Conservation (phyloP, 73 alveolate genomes). For the Halteria grandinella region DNA sequence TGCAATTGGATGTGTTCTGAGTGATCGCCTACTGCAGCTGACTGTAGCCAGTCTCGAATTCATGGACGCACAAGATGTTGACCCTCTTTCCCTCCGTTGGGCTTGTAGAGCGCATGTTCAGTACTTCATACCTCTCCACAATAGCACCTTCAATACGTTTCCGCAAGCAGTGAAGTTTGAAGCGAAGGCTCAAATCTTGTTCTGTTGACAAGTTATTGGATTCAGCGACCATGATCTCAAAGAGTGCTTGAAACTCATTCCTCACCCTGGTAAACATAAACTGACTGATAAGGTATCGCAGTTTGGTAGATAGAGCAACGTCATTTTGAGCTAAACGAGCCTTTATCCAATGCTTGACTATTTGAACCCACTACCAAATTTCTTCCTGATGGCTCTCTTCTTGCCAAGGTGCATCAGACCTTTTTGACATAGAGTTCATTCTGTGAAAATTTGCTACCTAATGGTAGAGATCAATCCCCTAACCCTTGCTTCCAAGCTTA, state of each 20-base stretch:
- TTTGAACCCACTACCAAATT: not conserved
- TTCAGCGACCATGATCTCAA: slow-evolving; percentile 24
- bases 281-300: not conserved
- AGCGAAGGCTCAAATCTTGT: not conserved
- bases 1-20: slow-evolving; percentile 17
- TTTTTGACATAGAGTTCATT: not conserved
- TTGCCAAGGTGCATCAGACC: not conserved
- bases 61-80: slow-evolving; percentile 14
- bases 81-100: not conserved
- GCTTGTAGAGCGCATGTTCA: no score
- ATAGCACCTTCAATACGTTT: slow-evolving; percentile 26
- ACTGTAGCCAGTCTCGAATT: slow-evolving; percentile 8
- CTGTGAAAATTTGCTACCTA: no score
- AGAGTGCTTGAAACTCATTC: slow-evolving; percentile 25
- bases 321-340: slow-evolving; percentile 8
- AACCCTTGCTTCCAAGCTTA: no score
- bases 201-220: no score
- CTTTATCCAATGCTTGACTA: not conserved
- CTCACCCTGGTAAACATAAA: not conserved
- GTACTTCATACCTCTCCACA: slow-evolving; percentile 28
- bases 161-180: slow-evolving; percentile 6
- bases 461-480: no score
- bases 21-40: not conserved
- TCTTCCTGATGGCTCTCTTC: not conserved
- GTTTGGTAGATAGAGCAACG: not conserved